Conservation (phyloP, 106 monocot species). For the Allium cepa region DNA sequence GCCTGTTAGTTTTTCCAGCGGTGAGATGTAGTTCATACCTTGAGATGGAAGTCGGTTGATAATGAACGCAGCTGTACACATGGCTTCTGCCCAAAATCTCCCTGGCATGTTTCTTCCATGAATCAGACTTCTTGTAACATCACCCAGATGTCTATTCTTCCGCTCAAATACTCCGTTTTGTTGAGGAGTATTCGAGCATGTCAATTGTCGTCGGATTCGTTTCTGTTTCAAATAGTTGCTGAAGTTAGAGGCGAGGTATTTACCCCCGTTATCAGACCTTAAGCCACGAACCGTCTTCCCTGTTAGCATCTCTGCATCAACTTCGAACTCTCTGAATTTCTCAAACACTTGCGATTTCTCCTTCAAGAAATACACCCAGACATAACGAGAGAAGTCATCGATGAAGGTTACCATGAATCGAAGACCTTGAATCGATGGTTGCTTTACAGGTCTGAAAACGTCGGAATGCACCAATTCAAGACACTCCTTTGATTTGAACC, state of each 20-base stretch:
- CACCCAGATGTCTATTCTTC: neutral
- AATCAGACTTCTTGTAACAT: neutral
- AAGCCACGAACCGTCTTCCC: neutral
- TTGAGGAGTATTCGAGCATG: neutral
- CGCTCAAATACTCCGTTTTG: neutral
- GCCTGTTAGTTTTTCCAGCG: neutral
- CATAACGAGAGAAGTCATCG: neutral
- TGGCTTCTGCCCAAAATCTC: neutral
- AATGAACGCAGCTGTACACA: neutral
- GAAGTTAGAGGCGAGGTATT: neutral
- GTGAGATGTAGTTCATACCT: neutral
- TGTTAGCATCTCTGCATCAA: neutral
- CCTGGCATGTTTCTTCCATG: constrained; percentile 1
- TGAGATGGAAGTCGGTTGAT: neutral
- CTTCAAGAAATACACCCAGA: neutral
- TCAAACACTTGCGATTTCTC: neutral
- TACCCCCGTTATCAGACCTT: neutral
- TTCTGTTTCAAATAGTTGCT: neutral
- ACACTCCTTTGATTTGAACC: neutral
- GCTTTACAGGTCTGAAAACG: neutral
- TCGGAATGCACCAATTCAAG: neutral
- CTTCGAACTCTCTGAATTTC: neutral
- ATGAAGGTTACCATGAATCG: neutral
- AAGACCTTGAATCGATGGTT: neutral
- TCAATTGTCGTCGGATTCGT: neutral